Conservation (phyloP, 2,329 filamentous ascomycete species). For the Claviceps africana region DNA sequence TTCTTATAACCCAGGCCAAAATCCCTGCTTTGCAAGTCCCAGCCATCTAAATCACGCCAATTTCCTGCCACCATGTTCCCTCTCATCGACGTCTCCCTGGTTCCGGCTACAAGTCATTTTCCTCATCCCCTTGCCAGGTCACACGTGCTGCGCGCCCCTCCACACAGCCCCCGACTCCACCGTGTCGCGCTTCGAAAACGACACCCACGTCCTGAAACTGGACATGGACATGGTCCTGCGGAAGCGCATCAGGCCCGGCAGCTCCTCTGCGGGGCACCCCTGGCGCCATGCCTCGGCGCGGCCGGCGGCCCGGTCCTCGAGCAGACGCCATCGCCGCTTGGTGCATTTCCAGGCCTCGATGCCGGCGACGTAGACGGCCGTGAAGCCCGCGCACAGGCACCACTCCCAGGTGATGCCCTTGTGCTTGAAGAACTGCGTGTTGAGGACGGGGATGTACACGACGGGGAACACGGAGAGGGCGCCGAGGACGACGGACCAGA, state of each 20-base stretch:
- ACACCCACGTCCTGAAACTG: conserved; percentile 35
- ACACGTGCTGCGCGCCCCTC: no score
- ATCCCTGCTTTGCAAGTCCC: no score
- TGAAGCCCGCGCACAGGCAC: conserved; percentile 51
- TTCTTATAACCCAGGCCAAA: no score
- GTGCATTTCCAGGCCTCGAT: conserved; percentile 59
- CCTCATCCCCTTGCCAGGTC: no score
- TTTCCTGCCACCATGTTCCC: no score
- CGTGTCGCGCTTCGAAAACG: conserved; percentile 25
- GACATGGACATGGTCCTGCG: conserved; percentile 36
- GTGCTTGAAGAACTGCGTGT: conserved; percentile 60
- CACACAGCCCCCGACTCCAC: conserved; percentile 20
- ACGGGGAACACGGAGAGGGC: conserved; percentile 50
- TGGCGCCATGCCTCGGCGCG: conserved; percentile 34
- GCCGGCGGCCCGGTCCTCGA: conserved; percentile 31
- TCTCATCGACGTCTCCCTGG: no score
- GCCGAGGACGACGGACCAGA: conserved; percentile 50
- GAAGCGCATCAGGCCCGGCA: conserved; percentile 23
- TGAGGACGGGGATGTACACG: conserved; percentile 60
- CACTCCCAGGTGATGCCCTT: conserved; percentile 61
- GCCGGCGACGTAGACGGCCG: conserved; percentile 49
- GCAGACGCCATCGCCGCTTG: conserved; percentile 43
- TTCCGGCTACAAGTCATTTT: no score
- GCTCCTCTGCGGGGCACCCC: conserved; percentile 35
- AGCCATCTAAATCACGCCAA: no score